Conservation (phyloP, 768 basidiomycete species). For the Chalciporus pseudorubinellus region DNA sequence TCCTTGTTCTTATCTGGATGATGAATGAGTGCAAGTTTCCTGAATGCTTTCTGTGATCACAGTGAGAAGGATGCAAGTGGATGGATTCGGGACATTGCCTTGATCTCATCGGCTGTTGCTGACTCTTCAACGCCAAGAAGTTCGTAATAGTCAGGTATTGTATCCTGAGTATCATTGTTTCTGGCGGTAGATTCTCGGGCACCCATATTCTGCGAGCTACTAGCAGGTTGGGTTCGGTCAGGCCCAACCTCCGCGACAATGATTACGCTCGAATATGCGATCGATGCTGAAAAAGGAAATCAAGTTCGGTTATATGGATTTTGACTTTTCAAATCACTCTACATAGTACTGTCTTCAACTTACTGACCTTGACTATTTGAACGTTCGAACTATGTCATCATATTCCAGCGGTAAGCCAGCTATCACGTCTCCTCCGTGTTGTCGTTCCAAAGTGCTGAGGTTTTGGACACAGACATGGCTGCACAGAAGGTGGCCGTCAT, state of each 20-base stretch:
- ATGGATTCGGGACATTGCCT: constrained; percentile 42
- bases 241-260: not conserved
- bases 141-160: constrained; percentile 70
- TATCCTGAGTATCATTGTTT: constrained; percentile 24
- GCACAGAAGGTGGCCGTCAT: constrained; percentile 48
- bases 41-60: constrained; percentile 65
- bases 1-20: constrained; percentile 88
- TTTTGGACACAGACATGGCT: constrained; percentile 31
- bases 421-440: not conserved
- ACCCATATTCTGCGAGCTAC: constrained; percentile 48
- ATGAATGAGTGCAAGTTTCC: constrained; percentile 78
- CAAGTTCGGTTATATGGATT: not conserved
- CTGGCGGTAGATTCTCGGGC: constrained; percentile 60
- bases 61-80: constrained; percentile 1
- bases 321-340: too few relatives aligned
- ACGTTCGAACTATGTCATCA: constrained; percentile 41
- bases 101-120: constrained; percentile 87
- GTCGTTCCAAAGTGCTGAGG: not conserved
- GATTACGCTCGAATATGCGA: not conserved
- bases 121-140: constrained; percentile 78
- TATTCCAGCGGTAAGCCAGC: constrained; percentile 32
- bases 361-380: not conserved
- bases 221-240: not conserved
- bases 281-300: constrained; percentile 15
- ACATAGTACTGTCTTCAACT: too few relatives aligned